These are phyloP conservation scores for Nosema muscidifuracis DNA, from an alignment of 371 early-diverging fungal genomes.

Conservation along the genomic window DNA sequence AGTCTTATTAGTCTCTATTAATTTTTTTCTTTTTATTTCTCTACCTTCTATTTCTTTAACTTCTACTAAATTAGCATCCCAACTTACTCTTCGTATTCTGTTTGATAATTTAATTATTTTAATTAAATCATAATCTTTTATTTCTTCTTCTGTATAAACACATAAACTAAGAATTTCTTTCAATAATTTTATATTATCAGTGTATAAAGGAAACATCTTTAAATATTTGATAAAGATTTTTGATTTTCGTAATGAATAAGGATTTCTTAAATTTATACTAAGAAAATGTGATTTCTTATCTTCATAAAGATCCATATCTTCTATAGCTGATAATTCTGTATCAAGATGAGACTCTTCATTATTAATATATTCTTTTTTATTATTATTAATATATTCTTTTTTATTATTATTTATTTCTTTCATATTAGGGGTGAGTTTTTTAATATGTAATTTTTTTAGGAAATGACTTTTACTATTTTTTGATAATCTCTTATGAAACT, in stretches of 20 bases:
- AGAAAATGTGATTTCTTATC: neutral
- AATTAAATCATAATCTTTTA: neutral
- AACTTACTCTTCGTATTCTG: conserved; percentile 1
- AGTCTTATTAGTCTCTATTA: too few relatives aligned
- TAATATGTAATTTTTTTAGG: too few relatives aligned
- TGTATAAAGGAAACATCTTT: neutral
- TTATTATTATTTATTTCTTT: too few relatives aligned
- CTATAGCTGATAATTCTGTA: too few relatives aligned
- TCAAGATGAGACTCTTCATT: too few relatives aligned
- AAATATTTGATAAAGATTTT: neutral
- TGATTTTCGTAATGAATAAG: neutral
- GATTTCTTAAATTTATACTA: neutral
- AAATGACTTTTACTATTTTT: too few relatives aligned
- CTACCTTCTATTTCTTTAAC: conserved; percentile 26
- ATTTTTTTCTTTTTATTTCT: neutral
- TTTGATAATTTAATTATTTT: neutral
- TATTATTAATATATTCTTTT: too few relatives aligned
- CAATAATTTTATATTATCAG: neutral
- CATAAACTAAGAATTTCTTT: neutral
- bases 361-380: too few relatives aligned
- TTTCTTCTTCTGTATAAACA: neutral
- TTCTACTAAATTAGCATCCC: conserved; percentile 4
- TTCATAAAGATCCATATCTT: too few relatives aligned
- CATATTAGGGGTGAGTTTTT: too few relatives aligned
- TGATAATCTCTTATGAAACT: too few relatives aligned